Evolutionary conservation across 1,139 yeast species (phyloP).

Genomic region (Yamadazyma songkhlaensis): DNA sequence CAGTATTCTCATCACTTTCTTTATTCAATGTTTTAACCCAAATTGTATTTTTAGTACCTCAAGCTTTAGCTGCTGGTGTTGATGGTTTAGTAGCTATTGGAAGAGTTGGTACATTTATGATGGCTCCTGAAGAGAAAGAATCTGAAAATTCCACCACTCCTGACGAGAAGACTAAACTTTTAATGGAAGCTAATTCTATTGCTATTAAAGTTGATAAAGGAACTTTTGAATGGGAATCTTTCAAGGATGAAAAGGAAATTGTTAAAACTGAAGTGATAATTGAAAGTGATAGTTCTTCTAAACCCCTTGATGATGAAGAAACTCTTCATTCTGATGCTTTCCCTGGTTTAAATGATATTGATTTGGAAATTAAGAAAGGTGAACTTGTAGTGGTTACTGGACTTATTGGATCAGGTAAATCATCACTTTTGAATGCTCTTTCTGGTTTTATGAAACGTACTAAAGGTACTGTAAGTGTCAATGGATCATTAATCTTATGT

Average conservation of each 20-base stretch:
- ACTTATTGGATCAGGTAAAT: constrained; percentile 69
- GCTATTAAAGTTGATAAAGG: constrained; percentile 30
- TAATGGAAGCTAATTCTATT: constrained; percentile 18
- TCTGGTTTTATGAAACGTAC: constrained; percentile 54
- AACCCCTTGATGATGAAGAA: constrained; percentile 19
- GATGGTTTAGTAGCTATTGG: constrained; percentile 66
- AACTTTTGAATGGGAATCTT: constrained; percentile 39
- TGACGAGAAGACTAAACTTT: constrained; percentile 4
- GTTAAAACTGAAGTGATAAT: neutral
- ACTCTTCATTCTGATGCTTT: constrained; percentile 14
- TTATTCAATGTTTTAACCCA: constrained; percentile 61
- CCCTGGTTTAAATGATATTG: constrained; percentile 36
- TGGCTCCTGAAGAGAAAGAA: constrained; percentile 28
- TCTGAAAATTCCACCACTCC: constrained; percentile 15
- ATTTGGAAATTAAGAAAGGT: constrained; percentile 47
- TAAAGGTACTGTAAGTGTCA: constrained; percentile 34
- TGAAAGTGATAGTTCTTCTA: neutral
- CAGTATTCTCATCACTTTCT: constrained; percentile 77
- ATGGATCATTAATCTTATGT: constrained; percentile 43
- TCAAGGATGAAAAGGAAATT: constrained; percentile 16
- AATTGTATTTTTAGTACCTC: constrained; percentile 62
- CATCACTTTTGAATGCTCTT: constrained; percentile 53
- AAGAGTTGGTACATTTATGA: constrained; percentile 57
- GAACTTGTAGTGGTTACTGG: constrained; percentile 72
- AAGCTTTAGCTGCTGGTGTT: constrained; percentile 65